Percentiles rank a stretch among this genome's conserved stretches.
Conservation (phyloP, 257 asterid species). For the Petunia axillaris region DNA sequence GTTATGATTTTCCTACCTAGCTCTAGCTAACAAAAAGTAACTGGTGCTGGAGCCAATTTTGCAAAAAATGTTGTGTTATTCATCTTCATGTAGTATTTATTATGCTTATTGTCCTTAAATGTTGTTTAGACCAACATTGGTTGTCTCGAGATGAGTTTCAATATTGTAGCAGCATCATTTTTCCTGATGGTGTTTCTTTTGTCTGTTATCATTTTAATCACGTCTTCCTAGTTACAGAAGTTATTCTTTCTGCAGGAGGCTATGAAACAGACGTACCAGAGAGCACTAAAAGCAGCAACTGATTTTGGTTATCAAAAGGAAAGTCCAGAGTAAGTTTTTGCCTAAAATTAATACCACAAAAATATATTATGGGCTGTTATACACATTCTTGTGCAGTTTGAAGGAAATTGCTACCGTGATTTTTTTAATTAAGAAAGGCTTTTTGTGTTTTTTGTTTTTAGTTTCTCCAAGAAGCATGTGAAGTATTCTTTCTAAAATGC, state of each 20-base stretch:
- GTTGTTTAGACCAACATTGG: not conserved
- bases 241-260: constrained; percentile 67
- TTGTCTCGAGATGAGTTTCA: not conserved
- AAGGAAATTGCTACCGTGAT: not conserved
- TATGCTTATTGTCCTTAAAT: not conserved
- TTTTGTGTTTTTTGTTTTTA: not conserved
- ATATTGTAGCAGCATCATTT: not conserved
- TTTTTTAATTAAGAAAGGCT: not conserved
- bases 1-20: not conserved
- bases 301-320: constrained; percentile 96
- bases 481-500: not conserved
- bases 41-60: not conserved
- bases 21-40: not conserved
- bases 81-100: constrained; percentile 10
- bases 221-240: not conserved
- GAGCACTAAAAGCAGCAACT: constrained; percentile 78
- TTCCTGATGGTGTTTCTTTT: constrained; percentile 16
- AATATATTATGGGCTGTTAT: not conserved
- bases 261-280: constrained; percentile 89
- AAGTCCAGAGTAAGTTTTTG: constrained; percentile 88
- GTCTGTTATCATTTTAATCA: constrained; percentile 14
- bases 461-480: not conserved
- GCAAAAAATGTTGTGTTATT: not conserved
- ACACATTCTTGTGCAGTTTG: not conserved
- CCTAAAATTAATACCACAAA: not conserved